A percentile compares a stretch with the other conserved stretches of the same genome.
Conservation (phyloP, 495 filamentous ascomycete species). For the Podospora pseudocomata region DNA sequence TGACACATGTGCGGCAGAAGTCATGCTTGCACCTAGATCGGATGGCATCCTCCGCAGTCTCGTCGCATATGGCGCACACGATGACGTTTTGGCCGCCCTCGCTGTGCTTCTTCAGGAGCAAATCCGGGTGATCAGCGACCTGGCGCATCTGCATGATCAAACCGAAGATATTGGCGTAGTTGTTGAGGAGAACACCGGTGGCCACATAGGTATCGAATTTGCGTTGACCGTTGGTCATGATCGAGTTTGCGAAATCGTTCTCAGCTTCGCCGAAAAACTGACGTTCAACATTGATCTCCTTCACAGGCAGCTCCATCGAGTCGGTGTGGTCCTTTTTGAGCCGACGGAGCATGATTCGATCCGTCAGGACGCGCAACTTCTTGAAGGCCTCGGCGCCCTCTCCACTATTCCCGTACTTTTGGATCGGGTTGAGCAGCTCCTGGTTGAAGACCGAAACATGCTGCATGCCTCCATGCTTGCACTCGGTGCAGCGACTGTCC, state of each 20-base stretch:
- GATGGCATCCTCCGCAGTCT: slow-evolving; percentile 91
- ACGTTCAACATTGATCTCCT: slow-evolving; percentile 84
- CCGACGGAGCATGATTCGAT: slow-evolving; percentile 89
- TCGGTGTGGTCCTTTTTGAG: slow-evolving; percentile 88
- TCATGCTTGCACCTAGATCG: slow-evolving; percentile 88
- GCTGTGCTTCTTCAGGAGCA: slow-evolving; percentile 81
- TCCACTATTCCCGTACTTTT: slow-evolving; percentile 49
- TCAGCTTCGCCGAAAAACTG: slow-evolving; percentile 96
- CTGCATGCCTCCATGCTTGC: slow-evolving; percentile 64
- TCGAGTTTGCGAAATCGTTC: slow-evolving; percentile 88
- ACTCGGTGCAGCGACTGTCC: slow-evolving; percentile 62
- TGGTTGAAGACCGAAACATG: slow-evolving; percentile 97
- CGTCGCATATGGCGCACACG: slow-evolving; percentile 91
- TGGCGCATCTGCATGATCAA: slow-evolving; percentile 98
- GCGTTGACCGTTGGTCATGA: slow-evolving; percentile 83
- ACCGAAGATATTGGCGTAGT: slow-evolving; percentile 86
- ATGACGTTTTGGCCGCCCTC: slow-evolving; percentile 85
- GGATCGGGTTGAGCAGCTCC: slow-evolving; percentile 82
- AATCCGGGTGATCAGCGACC: slow-evolving; percentile 90
- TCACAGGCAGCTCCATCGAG: slow-evolving; percentile 91
- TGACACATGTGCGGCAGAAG: slow-evolving; percentile 88
- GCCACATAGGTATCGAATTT: slow-evolving; percentile 94
- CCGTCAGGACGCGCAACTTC: slow-evolving; percentile 81
- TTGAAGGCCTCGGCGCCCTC: slow-evolving; percentile 61
- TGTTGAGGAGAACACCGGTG: slow-evolving; percentile 91